Evolutionary conservation across 345 rosid genomes (phyloP).

Genomic region (Citrus mangshanensis): DNA sequence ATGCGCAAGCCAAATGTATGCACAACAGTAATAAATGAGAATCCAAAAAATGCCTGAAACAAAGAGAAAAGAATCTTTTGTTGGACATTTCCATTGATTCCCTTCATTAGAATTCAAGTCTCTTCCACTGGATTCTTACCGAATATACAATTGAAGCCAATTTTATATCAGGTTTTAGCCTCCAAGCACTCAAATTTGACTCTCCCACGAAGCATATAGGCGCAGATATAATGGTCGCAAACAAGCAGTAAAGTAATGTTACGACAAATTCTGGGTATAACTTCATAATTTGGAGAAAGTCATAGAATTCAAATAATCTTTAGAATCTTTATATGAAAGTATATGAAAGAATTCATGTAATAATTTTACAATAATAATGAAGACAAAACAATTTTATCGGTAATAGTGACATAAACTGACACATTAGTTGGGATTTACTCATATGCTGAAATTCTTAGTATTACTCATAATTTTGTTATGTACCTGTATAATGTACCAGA

Average conservation of each 20-base stretch:
- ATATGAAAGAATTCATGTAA: no score
- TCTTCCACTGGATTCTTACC: not conserved
- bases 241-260: conserved; percentile 27
- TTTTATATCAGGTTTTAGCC: conserved; percentile 29
- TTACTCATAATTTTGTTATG: no score
- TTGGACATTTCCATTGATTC: not conserved
- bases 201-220: conserved; percentile 39
- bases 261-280: conserved; percentile 37
- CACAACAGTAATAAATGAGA: conserved; percentile 11
- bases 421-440: no score
- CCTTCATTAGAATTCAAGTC: not conserved
- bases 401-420: no score
- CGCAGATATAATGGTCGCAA: conserved; percentile 24
- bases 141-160: conserved; percentile 27
- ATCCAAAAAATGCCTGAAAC: conserved; percentile 18
- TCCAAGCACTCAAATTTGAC: conserved; percentile 30
- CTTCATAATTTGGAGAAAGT: conserved; percentile 22
- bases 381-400: no score
- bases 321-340: not conserved
- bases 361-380: no score
- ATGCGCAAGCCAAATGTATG: conserved; percentile 22
- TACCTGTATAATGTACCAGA: conserved; percentile 35
- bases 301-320: no score
- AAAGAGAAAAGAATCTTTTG: not conserved
- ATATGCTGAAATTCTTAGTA: no score